phyloP scores from a whole-genome alignment of 164 flowering plant species.

The Liquidambar formosana region DNA sequence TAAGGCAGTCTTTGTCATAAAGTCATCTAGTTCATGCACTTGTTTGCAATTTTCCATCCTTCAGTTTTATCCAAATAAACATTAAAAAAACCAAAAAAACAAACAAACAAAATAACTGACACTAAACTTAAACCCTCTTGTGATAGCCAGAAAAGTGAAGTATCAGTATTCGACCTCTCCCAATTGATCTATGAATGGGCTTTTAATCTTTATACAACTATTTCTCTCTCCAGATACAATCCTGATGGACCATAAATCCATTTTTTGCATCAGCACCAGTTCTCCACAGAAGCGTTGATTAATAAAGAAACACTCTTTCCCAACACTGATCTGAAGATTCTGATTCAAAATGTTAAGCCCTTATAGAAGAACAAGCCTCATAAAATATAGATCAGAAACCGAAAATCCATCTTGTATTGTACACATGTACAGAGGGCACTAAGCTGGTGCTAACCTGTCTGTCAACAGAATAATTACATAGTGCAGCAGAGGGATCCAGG shows the following conservation, averaged over 20 bases:
- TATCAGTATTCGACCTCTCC: background rate
- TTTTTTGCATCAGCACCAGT: background rate
- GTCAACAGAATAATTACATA: background rate
- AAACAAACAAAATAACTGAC: too few species aligned
- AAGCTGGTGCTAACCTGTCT: constrained; percentile 3
- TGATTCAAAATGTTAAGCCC: constrained; percentile 6
- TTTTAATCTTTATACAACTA: background rate
- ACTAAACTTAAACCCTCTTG: background rate
- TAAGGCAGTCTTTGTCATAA: constrained; percentile 1
- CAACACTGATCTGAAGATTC: constrained; percentile 1
- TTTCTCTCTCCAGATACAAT: constrained; percentile 9
- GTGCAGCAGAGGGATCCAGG: constrained; percentile 13
- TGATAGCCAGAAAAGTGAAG: background rate
- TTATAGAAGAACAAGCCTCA: constrained; percentile 18
- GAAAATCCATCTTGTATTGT: constrained; percentile 21
- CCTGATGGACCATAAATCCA: background rate
- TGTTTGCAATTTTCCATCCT: constrained; percentile 11
- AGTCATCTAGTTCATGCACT: background rate
- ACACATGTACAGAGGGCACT: constrained; percentile 32
- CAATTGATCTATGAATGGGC: background rate
- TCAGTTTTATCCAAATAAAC: constrained; percentile 4
- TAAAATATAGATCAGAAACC: constrained; percentile 28
- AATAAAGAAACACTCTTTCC: background rate
- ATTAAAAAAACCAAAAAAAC: too few species aligned
- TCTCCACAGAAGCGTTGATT: background rate